A percentile compares a stretch with the other conserved stretches of the same genome.
These are phyloP conservation scores for Coemansia sp. DNA, from an alignment of 192 early-diverging fungal genomes.

Conservation along the genomic window DNA sequence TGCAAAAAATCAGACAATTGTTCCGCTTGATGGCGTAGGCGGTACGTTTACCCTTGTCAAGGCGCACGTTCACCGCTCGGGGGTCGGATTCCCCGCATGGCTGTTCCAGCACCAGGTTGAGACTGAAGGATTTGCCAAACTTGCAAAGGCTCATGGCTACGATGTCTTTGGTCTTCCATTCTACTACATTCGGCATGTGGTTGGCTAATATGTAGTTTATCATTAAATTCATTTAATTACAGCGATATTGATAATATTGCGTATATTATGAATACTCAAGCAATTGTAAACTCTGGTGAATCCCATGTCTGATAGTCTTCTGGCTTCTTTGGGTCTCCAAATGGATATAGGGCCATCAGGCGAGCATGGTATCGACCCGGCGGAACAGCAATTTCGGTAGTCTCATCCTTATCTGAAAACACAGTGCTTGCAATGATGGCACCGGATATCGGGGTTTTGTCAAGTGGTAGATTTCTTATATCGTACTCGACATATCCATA, in stretches of 20 bases:
- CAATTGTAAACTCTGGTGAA: slow-evolving; percentile 8
- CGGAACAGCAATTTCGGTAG: slow-evolving; percentile 9
- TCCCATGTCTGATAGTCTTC: slow-evolving; percentile 47
- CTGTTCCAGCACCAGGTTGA: slow-evolving; percentile 67
- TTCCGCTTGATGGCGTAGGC: slow-evolving; percentile 65
- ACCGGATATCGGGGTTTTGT: neutral
- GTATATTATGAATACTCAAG: too few species aligned
- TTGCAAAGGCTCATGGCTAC: slow-evolving; percentile 62
- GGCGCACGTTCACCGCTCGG: slow-evolving; percentile 63
- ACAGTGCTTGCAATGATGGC: slow-evolving; percentile 9
- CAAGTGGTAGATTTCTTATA: slow-evolving; percentile 16
- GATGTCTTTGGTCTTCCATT: slow-evolving; percentile 63
- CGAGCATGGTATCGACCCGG: slow-evolving; percentile 37
- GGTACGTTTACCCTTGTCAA: slow-evolving; percentile 66
- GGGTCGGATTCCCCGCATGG: slow-evolving; percentile 61
- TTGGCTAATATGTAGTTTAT: slow-evolving; percentile 8
- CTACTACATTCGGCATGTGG: slow-evolving; percentile 61
- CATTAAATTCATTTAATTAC: too few species aligned
- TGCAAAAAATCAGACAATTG: slow-evolving; percentile 43
- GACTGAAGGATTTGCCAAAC: slow-evolving; percentile 72
- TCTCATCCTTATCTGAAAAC: slow-evolving; percentile 16
- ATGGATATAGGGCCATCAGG: slow-evolving; percentile 30
- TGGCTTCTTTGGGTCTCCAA: slow-evolving; percentile 28
- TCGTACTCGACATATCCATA: slow-evolving; percentile 23
- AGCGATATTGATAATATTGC: too few species aligned